These are phyloP conservation scores for Oryza officinalis DNA, from an alignment of 176 grass and related monocot species.

Conservation along the genomic window DNA sequence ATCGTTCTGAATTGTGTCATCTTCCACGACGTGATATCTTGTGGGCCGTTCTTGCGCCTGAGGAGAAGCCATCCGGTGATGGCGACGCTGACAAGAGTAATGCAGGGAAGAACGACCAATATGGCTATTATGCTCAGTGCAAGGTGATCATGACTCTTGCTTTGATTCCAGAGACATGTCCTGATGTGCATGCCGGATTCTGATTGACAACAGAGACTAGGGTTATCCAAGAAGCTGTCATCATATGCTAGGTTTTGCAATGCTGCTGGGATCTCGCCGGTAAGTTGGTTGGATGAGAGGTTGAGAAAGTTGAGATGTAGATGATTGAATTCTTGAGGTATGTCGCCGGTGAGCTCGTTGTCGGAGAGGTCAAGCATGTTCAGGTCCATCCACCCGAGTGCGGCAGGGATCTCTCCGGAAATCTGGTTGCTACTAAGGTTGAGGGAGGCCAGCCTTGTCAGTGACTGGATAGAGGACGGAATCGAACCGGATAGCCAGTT, in stretches of 20 bases:
- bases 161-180: not conserved
- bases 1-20: conserved; percentile 38
- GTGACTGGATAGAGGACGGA: not conserved
- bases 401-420: conserved; percentile 18
- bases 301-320: conserved; percentile 30
- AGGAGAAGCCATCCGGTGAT: conserved; percentile 4
- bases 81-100: not conserved
- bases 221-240: conserved; percentile 45
- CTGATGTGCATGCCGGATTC: not conserved
- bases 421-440: conserved; percentile 57
- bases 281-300: conserved; percentile 47
- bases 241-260: not conserved
- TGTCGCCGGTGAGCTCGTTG: conserved; percentile 41
- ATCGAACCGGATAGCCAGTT: conserved; percentile 47
- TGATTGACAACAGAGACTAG: conserved; percentile 19
- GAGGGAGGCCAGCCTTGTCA: conserved; percentile 2
- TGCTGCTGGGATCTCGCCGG: conserved; percentile 33
- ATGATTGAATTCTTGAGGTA: conserved; percentile 31
- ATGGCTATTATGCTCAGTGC: not conserved
- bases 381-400: conserved; percentile 24
- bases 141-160: not conserved
- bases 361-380: conserved; percentile 48
- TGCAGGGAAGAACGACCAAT: not conserved
- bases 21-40: conserved; percentile 44
- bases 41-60: not conserved